Base-by-base conservation (phyloP, 2,329 filamentous ascomycete species). In the Botrytis aclada region DNA sequence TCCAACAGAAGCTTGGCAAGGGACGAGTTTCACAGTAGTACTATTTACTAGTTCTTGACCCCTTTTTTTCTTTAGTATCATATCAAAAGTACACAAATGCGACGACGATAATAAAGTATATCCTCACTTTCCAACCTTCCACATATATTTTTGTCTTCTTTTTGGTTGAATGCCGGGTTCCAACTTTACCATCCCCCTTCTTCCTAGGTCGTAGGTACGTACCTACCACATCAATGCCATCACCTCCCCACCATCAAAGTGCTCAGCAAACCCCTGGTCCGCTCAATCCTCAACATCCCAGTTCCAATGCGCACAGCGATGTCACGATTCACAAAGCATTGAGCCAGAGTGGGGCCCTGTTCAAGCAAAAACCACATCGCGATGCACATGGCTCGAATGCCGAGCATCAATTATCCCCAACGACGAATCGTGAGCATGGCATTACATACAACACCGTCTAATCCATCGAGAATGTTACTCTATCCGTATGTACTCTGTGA, bases 381-480 rank as follows among this genome's bases (percentile, higher is more conserved):
- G 47, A 51, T 51, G 47, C 47, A 10, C 29, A 60, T 12, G 29
- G 63, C 29, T 51, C 58, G 8, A 3, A 43, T 43, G 61, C 61
- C 47, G 32, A 39, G 41, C 61, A 62, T n/a, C 34, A 60, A 32
- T 16, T 10, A 66, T 70, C 67, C n/a, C 56, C 67, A 22, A 61
- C n/a, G 18, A 20, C 69, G 69, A 70, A 70, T 62, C 4, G 56
- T 10, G 29, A 63, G 61, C 69, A 61, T 29, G 20, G 39, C n/a
- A 70, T 70, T 70, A 62, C 69, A 22, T 45, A 37, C 29, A 39
- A 16, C 67, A 63, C 20, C 25, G 22, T 22, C 4, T 22, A 39
- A 34, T 22, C 7, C 32, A 29, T 20, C 14, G 58, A 70, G 34
- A 45, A 37, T 47, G 10, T 34, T 54, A 29, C 25, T 8, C 12